Evolutionary conservation across 2,329 filamentous ascomycete genomes (phyloP), one percentile per base, ranked within the genome.

Genomic region (Calonectria honghensis): DNA sequence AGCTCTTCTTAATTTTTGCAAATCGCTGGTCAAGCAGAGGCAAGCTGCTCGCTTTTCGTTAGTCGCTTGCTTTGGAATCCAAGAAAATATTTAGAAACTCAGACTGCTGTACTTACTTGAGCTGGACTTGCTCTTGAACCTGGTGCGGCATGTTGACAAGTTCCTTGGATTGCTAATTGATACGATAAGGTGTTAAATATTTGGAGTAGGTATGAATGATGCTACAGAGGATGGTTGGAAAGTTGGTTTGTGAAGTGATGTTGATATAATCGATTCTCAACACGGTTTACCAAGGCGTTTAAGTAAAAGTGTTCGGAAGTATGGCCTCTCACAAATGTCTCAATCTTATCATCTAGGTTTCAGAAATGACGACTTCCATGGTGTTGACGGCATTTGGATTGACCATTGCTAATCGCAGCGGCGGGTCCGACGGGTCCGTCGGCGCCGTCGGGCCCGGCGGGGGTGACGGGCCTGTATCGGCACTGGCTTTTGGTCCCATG

Each of bases 21-120:
- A 68, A 68, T 54, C 64, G 24, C 24, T 68, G 48, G 65, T 68
- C 65, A 29, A 68, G 64, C 6, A 63, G n/a, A 29, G 57, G 57
- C n/a, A 39, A 13, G n/a, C 57, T 63, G 57, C 14, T 14, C 35
- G 4, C 24, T 16, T 39, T 16, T 59, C 10, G 37, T 9, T 63
- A 63, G 57, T 16, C n/a, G 14, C 37, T 11, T 24, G 14, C 20
- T 63, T 16, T 29, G 2, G 35, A 20, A 18, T 16, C 35, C 7
- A 18, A 14, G 0, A 39, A 61, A 27, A 16, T 14, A 16, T 39
- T 14, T 16, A 41, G 18, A 37, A 37, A 13, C 7, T 10, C 6
- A 29, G 24, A 9, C n/a, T 24, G 35, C 4, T 37, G 35, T 3
- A 41, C 57, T 63, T 41, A 63, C 57, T 63, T 16, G 57, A 63